Conservation (phyloP, 208 protist species). For the Leishmania guyanensis region DNA sequence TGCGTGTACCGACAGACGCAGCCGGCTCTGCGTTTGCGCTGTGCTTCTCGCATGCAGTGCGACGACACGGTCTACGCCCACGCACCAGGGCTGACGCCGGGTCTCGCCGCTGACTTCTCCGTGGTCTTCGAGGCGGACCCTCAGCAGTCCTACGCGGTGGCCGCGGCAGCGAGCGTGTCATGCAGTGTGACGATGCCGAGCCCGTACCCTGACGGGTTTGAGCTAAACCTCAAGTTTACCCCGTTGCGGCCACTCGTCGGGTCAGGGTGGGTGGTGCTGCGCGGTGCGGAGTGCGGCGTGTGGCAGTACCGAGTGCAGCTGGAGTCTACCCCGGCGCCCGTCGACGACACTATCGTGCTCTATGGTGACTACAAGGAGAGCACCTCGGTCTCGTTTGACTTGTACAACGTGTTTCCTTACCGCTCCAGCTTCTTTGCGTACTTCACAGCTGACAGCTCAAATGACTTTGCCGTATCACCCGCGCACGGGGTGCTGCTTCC, state of each 20-base stretch:
- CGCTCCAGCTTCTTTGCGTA: conserved; percentile 83
- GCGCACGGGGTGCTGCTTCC: conserved; percentile 78
- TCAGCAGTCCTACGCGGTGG: conserved; percentile 46
- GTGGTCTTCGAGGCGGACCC: conserved; percentile 51
- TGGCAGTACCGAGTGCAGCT: conserved; percentile 86
- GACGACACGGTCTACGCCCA: conserved; percentile 55
- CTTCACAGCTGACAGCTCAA: conserved; percentile 86
- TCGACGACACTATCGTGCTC: conserved; percentile 88
- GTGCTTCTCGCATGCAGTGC: conserved; percentile 55
- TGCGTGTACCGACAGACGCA: conserved; percentile 73
- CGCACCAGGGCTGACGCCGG: conserved; percentile 45
- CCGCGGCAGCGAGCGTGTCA: conserved; percentile 40
- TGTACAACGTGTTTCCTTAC: conserved; percentile 90
- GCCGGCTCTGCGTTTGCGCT: conserved; percentile 54
- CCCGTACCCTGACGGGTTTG: conserved; percentile 38
- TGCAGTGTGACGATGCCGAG: conserved; percentile 35
- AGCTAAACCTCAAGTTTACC: conserved; percentile 59
- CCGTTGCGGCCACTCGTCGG: conserved; percentile 83
- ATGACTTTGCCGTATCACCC: conserved; percentile 78
- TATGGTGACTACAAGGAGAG: conserved; percentile 55
- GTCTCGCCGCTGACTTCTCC: conserved; percentile 27
- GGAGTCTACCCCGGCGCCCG: conserved; percentile 70
- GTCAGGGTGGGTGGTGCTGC: conserved; percentile 69
- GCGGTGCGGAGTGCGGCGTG: conserved; percentile 51
- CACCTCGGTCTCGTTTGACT: conserved; percentile 70